Evolutionary conservation across 371 early-diverging fungal species (phyloP), one percentile per base, ranked within the genome.

Genomic region (Conidiobolus incongruus): DNA sequence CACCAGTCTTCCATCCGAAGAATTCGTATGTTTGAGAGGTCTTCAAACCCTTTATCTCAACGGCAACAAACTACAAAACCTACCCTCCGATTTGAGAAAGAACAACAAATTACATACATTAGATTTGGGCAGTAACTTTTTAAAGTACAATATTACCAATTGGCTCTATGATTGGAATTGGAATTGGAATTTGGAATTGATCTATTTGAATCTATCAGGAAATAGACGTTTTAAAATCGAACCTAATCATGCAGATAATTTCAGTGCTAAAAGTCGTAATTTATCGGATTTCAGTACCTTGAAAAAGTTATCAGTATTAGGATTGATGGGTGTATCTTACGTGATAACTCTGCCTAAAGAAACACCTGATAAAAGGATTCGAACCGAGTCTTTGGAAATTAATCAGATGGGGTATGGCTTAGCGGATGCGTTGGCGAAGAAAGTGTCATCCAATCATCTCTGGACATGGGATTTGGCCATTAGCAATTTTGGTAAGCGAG

Each of bases 101-200:
- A 59, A 88, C 5, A 56, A 68, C 26, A 66, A 72, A 21, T 59
- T 92, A 16, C 44, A 65, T 13, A 79, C 77, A 15, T 53, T 92
- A 21, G 93, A 92, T 53, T 79, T 85, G 3, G 83, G 87, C 23
- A 74, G 76, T 56, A 89, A 92, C 48, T 62, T 71, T 26, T 61
- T 92, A 26, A 82, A 84, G 57, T 92, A 89, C 58, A 92, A 92
- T 47, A 81, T 89, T 31, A 67, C 80, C 20, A 92, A 92, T 52
- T 89, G 88, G 87, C 88, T 85, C 0, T 88, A 86, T 52, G 90
- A 90, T 50, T 92, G 90, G 90, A 89, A 92, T 55, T 90, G 88
- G 86, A 87, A 86, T 55, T 89, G 84, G 85, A 92, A 92, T 53
- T 48, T 77, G 36, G 79, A 78, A 1, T 67, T 92, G 36, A 75